Evolutionary conservation across 2,329 filamentous ascomycete species (phyloP).

Genomic region (Colletotrichum scovillei): DNA sequence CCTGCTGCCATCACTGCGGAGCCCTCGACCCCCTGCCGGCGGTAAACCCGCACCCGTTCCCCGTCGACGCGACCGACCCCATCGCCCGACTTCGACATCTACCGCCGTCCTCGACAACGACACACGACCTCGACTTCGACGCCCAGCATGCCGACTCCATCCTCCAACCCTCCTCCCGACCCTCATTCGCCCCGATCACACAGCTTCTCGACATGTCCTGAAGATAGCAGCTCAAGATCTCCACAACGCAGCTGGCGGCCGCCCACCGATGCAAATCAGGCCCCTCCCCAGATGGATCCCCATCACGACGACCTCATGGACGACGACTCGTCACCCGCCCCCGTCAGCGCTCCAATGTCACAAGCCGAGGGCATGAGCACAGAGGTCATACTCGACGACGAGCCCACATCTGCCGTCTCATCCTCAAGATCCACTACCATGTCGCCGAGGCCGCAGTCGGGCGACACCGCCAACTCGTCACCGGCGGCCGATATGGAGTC

Average conservation of each 20-base stretch:
- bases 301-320: constrained; percentile 40
- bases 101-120: constrained; percentile 24
- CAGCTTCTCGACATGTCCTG: constrained; percentile 56
- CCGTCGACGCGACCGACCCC: constrained; percentile 35
- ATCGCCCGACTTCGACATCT: constrained; percentile 34
- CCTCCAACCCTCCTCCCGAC: constrained; percentile 53
- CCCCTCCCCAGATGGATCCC: constrained; percentile 40
- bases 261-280: constrained; percentile 20
- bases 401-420: constrained; percentile 39
- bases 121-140: constrained; percentile 20
- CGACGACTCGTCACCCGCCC: constrained; percentile 42
- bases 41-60: constrained; percentile 35
- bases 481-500: constrained; percentile 46
- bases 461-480: constrained; percentile 46
- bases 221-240: constrained; percentile 46
- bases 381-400: constrained; percentile 38
- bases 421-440: constrained; percentile 56
- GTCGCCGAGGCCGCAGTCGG: constrained; percentile 55
- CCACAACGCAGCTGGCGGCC: constrained; percentile 35
- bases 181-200: constrained; percentile 50
- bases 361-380: constrained; percentile 28
- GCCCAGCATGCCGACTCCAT: constrained; percentile 58
- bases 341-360: constrained; percentile 34
- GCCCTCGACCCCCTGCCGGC: constrained; percentile 32
- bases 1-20: constrained; percentile 31